phyloP scores from a whole-genome alignment of 2,329 filamentous ascomycete genomes.

The Cytospora chrysosperma region DNA sequence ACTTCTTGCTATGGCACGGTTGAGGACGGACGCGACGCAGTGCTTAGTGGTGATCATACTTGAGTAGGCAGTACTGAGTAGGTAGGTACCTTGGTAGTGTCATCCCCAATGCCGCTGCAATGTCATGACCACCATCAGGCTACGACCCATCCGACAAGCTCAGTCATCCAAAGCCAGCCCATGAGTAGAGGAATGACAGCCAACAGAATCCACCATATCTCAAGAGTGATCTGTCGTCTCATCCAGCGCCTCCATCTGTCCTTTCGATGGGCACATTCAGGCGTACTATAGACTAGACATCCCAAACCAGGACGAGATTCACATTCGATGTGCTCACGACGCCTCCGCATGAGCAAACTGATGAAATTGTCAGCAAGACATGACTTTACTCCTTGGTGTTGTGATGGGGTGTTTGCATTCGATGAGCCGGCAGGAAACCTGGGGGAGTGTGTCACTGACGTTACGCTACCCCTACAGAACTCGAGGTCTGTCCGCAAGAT shows the following conservation, averaged over 20 bases:
- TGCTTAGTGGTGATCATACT: background rate
- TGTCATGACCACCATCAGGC: background rate
- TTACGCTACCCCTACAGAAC: slow-evolving; percentile 60
- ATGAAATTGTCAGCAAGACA: background rate
- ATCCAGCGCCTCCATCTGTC: slow-evolving; percentile 45
- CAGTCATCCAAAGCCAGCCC: slow-evolving; percentile 39
- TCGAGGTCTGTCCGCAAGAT: slow-evolving; percentile 58
- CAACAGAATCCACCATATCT: slow-evolving; percentile 50
- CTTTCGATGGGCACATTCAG: slow-evolving; percentile 45
- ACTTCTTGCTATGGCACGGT: background rate
- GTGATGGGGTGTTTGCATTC: background rate
- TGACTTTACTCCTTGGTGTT: background rate
- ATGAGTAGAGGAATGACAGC: slow-evolving; percentile 41
- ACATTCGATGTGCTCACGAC: slow-evolving; percentile 61
- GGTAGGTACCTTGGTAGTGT: too few species aligned
- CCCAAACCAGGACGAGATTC: slow-evolving; percentile 56
- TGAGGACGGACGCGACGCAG: background rate
- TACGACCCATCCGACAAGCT: slow-evolving; percentile 23
- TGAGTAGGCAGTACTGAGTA: too few species aligned
- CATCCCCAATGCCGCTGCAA: background rate
- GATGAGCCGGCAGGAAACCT: background rate
- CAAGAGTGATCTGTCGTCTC: slow-evolving; percentile 43
- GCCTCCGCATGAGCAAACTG: slow-evolving; percentile 57
- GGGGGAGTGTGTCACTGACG: slow-evolving; percentile 40
- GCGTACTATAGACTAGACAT: slow-evolving; percentile 54